Evolutionary conservation across 169 alveolate species (phyloP).

Genomic region (Cryptosporidium baileyi): DNA sequence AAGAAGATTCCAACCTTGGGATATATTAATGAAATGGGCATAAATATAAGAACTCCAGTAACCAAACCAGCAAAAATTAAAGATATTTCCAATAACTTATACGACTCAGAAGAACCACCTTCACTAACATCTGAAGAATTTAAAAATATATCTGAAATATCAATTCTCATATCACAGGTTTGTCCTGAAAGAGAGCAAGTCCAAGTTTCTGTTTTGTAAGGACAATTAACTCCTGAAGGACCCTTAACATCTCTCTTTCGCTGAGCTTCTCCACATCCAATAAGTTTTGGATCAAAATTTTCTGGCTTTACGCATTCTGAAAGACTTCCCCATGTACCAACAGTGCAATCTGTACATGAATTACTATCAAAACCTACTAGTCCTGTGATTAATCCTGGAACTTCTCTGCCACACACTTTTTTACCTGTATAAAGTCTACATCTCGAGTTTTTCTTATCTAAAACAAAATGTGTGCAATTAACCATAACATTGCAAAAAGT

Average conservation of each 20-base stretch:
- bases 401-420: constrained; percentile 32
- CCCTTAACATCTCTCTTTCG: constrained; percentile 14
- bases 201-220: constrained; percentile 54
- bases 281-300: background rate
- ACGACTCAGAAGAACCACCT: background rate
- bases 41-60: constrained; percentile 35
- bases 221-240: constrained; percentile 10
- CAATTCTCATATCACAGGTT: constrained; percentile 54
- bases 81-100: constrained; percentile 39
- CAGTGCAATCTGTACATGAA: constrained; percentile 48
- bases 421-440: constrained; percentile 52
- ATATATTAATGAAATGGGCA: constrained; percentile 33
- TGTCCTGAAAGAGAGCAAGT: constrained; percentile 59
- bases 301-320: constrained; percentile 30
- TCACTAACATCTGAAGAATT: background rate
- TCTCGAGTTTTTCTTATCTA: constrained; percentile 32
- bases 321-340: constrained; percentile 38
- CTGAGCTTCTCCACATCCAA: constrained; percentile 30
- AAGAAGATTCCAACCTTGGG: constrained; percentile 54
- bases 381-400: constrained; percentile 44
- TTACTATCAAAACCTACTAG: constrained; percentile 50
- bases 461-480: constrained; percentile 30
- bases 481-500: constrained; percentile 22
- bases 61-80: constrained; percentile 59
- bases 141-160: constrained; percentile 25